Conservation (phyloP, 2,329 filamentous ascomycete genomes). For the Ceratocystis lukuohia region DNA sequence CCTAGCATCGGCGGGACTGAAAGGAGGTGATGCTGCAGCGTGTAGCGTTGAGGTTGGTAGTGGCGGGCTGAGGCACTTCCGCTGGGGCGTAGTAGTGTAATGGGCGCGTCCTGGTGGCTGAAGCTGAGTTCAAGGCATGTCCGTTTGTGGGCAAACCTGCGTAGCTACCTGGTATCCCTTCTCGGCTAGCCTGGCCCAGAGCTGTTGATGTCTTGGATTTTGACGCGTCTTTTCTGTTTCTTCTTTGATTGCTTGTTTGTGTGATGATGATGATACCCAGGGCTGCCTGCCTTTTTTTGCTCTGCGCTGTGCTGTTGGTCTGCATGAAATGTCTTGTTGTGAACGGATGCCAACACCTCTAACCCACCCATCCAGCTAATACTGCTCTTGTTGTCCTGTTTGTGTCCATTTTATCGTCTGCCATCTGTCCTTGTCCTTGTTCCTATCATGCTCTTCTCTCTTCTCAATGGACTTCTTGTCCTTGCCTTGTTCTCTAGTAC, state of each 20-base stretch:
- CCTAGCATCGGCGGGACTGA: slow-evolving; percentile 31
- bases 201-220: too few relatives aligned
- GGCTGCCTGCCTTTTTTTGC: not conserved
- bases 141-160: not conserved
- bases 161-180: not conserved
- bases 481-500: not conserved
- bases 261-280: slow-evolving; percentile 14
- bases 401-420: not conserved
- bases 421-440: not conserved
- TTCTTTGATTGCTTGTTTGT: slow-evolving; percentile 2
- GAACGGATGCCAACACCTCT: not conserved
- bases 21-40: slow-evolving; percentile 25
- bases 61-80: slow-evolving; percentile 39
- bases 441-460: not conserved
- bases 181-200: not conserved
- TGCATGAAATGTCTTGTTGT: not conserved
- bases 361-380: not conserved
- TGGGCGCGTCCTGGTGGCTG: not conserved
- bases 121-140: too few relatives aligned
- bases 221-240: not conserved
- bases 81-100: slow-evolving; percentile 38
- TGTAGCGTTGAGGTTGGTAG: slow-evolving; percentile 43
- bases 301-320: not conserved
- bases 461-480: not conserved
- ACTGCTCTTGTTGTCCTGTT: not conserved